Conservation (phyloP, 148 eudicot genomes). For the Fallopia convolvulus region DNA sequence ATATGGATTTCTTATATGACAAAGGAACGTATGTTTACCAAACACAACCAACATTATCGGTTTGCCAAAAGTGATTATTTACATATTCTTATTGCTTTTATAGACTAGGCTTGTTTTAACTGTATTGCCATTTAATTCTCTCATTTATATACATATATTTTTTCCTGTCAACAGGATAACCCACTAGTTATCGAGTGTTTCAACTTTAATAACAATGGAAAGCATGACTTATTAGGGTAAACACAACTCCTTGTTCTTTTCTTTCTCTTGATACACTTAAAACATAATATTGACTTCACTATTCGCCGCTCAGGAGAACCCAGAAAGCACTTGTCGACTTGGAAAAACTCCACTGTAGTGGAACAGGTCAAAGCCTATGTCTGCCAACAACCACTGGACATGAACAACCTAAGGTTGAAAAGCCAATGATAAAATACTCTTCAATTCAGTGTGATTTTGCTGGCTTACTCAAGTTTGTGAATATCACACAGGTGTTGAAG, state of each 20-base stretch:
- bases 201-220: slow-evolving; percentile 85
- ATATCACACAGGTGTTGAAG: slow-evolving; percentile 60
- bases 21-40: neutral
- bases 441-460: neutral
- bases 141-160: neutral
- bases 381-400: slow-evolving; percentile 48
- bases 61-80: neutral
- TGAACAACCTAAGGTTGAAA: slow-evolving; percentile 59
- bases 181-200: slow-evolving; percentile 80
- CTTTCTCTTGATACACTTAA: neutral
- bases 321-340: slow-evolving; percentile 64
- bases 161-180: slow-evolving; percentile 64
- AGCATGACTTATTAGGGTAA: slow-evolving; percentile 90
- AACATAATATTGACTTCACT: slow-evolving; percentile 17
- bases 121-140: slow-evolving; percentile 2
- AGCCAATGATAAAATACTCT: neutral
- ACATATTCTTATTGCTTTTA: neutral
- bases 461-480: neutral
- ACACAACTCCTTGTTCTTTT: slow-evolving; percentile 10
- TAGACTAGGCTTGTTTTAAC: neutral
- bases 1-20: neutral
- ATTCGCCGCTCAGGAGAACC: slow-evolving; percentile 46
- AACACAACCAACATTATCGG: neutral
- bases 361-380: slow-evolving; percentile 51
- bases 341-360: slow-evolving; percentile 60